Conservation (phyloP, 2,329 filamentous ascomycete species). For the Arthrobotrys musiformis region DNA sequence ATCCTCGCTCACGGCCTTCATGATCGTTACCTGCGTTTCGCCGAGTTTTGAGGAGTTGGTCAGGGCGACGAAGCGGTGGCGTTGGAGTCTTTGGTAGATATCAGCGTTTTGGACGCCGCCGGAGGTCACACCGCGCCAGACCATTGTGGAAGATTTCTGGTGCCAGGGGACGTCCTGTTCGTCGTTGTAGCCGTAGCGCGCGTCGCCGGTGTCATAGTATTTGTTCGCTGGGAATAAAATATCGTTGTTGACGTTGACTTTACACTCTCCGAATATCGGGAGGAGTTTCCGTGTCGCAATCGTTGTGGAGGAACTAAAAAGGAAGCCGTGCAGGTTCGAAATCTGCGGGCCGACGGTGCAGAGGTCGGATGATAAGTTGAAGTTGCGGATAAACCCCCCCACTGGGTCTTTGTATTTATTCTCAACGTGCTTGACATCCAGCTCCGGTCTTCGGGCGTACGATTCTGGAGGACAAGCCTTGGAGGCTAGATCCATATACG, state of each 20-base stretch:
- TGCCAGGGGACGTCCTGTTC: slow-evolving; percentile 70
- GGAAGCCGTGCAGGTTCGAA: slow-evolving; percentile 72
- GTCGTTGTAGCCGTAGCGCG: slow-evolving; percentile 70
- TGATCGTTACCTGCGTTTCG: slow-evolving; percentile 65
- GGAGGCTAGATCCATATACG: slow-evolving; percentile 72
- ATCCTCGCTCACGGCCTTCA: slow-evolving; percentile 60
- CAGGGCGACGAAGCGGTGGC: slow-evolving; percentile 79
- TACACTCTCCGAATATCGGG: slow-evolving; percentile 76
- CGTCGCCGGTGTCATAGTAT: slow-evolving; percentile 70
- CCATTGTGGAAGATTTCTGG: slow-evolving; percentile 68
- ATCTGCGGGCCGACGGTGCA: slow-evolving; percentile 75
- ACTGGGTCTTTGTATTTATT: slow-evolving; percentile 66
- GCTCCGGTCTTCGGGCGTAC: slow-evolving; percentile 67
- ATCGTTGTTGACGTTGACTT: slow-evolving; percentile 75
- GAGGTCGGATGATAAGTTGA: slow-evolving; percentile 70
- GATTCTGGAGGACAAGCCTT: slow-evolving; percentile 70
- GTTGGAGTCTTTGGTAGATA: slow-evolving; percentile 79
- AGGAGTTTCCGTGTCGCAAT: slow-evolving; percentile 70
- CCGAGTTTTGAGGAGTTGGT: slow-evolving; percentile 73
- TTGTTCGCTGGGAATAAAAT: slow-evolving; percentile 75
- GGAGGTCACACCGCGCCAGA: slow-evolving; percentile 75
- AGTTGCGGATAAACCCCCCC: slow-evolving; percentile 73
- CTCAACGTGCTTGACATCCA: slow-evolving; percentile 65
- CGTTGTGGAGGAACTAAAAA: slow-evolving; percentile 71
- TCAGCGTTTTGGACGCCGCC: slow-evolving; percentile 70